Base-by-base conservation (phyloP, 2,329 filamentous ascomycete species). In the Sporothrix brasiliensis region DNA sequence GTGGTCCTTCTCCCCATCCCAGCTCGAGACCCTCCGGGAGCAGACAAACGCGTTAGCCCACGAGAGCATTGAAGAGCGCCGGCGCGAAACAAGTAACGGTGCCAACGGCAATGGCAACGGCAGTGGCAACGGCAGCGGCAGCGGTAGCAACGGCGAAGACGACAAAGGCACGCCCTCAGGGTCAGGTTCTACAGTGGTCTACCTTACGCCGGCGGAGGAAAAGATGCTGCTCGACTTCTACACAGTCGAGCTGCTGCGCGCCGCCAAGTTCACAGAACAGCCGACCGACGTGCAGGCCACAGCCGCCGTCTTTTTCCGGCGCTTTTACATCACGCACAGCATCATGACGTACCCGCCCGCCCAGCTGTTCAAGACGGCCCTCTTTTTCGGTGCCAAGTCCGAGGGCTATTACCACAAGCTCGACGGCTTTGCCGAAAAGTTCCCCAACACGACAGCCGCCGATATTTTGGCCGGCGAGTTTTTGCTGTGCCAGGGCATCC, bases 281-380 rank as follows among this genome's bases (percentile, higher is more conserved):
- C 81, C 83, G 6, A 84, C 83, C 73, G 83, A 85, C 70, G 84
- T 85, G 71, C 82, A 85, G 71, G 89, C 91, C 34, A 97, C 94
- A 7, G 92, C 93, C 3, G 91, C 94, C 72, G 89, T 96, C 77
- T 97, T 96, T 79, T 86, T 99, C 72, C 91, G 92, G 70, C 91
- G 95, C 71, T 98, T 99, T 85, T 99, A 98, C 82, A 87, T 97
- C 50, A 94, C 92, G 77, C 97, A 98, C 81, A 96, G 92, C 53
- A 88, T 94, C 77, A 97, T 98, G 92, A 97, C 94, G 41, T 98
- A 99, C 78, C 92, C 94, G 73, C 94, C 94, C 0, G 91, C 92
- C 73, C 90, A 93, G 73, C 91, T 98, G 74, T 89, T 97, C 78
- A 92, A 94, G 77, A 95, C 93, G 41, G 92, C 92, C 49, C 86